Evolutionary conservation across 1,139 yeast species (phyloP).

Genomic region (Cylindricascospora bacillispora): DNA sequence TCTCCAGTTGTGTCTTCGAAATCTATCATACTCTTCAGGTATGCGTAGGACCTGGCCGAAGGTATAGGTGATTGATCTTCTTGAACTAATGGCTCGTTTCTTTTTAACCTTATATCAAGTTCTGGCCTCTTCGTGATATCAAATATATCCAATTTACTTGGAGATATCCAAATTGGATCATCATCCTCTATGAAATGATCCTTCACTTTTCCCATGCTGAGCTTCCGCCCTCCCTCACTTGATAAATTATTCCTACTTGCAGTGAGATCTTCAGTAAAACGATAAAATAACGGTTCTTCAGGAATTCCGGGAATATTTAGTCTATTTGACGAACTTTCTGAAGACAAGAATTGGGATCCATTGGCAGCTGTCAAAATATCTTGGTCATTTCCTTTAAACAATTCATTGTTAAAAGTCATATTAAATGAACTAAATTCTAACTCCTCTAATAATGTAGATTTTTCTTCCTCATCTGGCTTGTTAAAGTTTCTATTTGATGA

Average conservation of each 20-base stretch:
- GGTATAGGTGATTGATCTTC: no score
- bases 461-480: neutral
- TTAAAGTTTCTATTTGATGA: slow-evolving; percentile 1
- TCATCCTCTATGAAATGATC: no score
- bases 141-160: slow-evolving; percentile 20
- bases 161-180: slow-evolving; percentile 27
- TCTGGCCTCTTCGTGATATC: slow-evolving; percentile 7
- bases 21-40: no score
- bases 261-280: slow-evolving; percentile 4
- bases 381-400: neutral
- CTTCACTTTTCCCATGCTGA: no score
- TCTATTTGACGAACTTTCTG: neutral
- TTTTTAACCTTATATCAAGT: no score
- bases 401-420: slow-evolving; percentile 14
- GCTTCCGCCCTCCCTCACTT: no score
- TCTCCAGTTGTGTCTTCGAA: no score
- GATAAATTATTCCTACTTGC: no score
- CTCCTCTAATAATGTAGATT: slow-evolving; percentile 14
- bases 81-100: no score
- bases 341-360: neutral
- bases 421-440: slow-evolving; percentile 24
- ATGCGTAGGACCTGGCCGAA: no score
- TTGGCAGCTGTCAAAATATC: no score
- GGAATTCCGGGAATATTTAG: neutral
- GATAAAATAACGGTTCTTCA: slow-evolving; percentile 6